phyloP scores from a whole-genome alignment of 345 rosid species.

The Geranium rotundifolium region DNA sequence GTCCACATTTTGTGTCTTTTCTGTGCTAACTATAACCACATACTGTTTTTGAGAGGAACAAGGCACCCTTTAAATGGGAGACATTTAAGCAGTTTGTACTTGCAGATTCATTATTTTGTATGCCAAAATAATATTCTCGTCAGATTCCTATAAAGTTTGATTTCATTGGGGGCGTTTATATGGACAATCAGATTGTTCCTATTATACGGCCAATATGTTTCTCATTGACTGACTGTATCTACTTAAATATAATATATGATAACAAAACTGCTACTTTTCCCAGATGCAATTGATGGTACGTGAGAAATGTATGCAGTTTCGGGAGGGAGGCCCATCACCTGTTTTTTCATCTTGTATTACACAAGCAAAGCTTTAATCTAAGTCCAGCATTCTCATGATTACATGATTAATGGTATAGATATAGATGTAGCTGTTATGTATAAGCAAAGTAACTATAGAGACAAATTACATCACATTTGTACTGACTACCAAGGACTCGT shows the following conservation, averaged over 20 bases:
- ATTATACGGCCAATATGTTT: conserved; percentile 1
- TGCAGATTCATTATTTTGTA: background rate
- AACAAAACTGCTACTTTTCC: conserved; percentile 64
- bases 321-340: conserved; percentile 51
- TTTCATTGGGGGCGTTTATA: too few relatives aligned
- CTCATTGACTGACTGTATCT: conserved; percentile 10
- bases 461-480: background rate
- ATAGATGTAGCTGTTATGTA: background rate
- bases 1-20: background rate
- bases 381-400: background rate
- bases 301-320: conserved; percentile 66
- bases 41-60: too few relatives aligned
- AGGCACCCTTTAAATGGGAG: background rate
- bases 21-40: background rate
- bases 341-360: conserved; percentile 22
- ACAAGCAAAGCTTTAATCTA: conserved; percentile 1
- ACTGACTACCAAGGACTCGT: background rate
- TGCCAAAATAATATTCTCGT: background rate
- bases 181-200: background rate
- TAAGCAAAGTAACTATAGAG: background rate
- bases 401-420: background rate
- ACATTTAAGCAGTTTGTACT: background rate
- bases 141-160: background rate
- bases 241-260: conserved; percentile 17
- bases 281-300: conserved; percentile 97